phyloP scores from a whole-genome alignment of 2,329 filamentous ascomycete genomes.

The Colletotrichum lentis region DNA sequence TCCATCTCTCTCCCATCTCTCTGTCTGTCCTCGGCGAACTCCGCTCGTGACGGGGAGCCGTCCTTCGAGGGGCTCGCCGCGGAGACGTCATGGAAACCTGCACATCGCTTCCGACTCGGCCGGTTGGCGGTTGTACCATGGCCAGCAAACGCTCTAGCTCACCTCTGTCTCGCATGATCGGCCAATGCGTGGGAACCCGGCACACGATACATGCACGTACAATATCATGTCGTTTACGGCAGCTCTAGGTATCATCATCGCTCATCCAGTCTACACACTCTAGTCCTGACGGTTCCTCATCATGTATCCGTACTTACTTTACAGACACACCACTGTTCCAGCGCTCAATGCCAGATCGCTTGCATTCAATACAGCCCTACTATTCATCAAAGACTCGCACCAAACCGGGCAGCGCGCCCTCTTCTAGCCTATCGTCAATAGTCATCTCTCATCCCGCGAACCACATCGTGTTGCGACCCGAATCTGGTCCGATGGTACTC shows the following conservation, averaged over 20 bases:
- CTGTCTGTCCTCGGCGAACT: constrained; percentile 25
- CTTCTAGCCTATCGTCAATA: constrained; percentile 26
- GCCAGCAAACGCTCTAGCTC: too few relatives aligned
- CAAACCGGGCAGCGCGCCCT: too few relatives aligned
- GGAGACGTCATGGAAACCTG: neutral
- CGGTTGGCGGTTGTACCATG: neutral
- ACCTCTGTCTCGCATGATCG: neutral
- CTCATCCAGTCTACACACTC: neutral
- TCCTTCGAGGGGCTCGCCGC: constrained; percentile 16
- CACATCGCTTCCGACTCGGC: constrained; percentile 7
- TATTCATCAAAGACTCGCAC: too few relatives aligned
- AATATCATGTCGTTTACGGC: neutral
- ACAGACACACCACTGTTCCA: neutral
- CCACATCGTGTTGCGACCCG: constrained; percentile 33
- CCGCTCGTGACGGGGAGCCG: constrained; percentile 2
- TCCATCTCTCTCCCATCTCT: neutral
- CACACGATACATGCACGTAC: too few relatives aligned
- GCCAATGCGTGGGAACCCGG: neutral
- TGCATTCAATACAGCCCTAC: too few relatives aligned
- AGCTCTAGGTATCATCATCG: neutral
- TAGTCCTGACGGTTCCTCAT: neutral
- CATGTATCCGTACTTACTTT: neutral
- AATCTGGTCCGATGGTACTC: constrained; percentile 31
- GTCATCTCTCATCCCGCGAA: constrained; percentile 31
- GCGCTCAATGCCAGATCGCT: neutral